A percentile compares a stretch with the other conserved stretches of the same genome.
These are phyloP conservation scores for Extremus antarcticus DNA, from an alignment of 495 filamentous ascomycete species.

Conservation along the genomic window DNA sequence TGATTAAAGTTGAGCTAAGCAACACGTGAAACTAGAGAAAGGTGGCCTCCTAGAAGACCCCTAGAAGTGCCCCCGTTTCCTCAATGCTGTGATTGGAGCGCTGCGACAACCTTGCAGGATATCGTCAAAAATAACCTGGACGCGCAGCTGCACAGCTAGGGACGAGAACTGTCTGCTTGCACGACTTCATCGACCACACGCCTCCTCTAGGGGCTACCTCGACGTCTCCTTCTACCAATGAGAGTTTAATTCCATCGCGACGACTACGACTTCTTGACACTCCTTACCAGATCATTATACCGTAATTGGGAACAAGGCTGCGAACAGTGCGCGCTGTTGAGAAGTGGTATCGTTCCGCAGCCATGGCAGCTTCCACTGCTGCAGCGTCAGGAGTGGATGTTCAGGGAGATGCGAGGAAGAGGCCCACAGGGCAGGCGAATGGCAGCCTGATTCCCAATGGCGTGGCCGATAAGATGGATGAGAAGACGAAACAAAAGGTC, in stretches of 20 bases:
- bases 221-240: neutral
- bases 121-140: too few relatives aligned
- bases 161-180: too few relatives aligned
- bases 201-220: too few relatives aligned
- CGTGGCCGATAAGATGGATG: constrained; percentile 38
- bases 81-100: too few relatives aligned
- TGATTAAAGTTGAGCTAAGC: too few relatives aligned
- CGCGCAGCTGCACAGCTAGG: too few relatives aligned
- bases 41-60: too few relatives aligned
- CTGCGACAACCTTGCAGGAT: too few relatives aligned
- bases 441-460: constrained; percentile 31
- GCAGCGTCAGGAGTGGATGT: constrained; percentile 56
- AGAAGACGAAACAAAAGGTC: constrained; percentile 61
- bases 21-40: too few relatives aligned
- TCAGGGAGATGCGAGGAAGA: constrained; percentile 58
- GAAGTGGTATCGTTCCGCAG: neutral
- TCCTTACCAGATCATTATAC: neutral
- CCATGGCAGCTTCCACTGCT: constrained; percentile 20
- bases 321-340: neutral
- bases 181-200: too few relatives aligned
- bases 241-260: neutral
- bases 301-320: neutral
- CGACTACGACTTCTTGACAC: neutral
- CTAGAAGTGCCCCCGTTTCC: too few relatives aligned
- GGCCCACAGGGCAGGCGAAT: constrained; percentile 47